A percentile compares a stretch with the other conserved stretches of the same genome.
These are phyloP conservation scores for Penicillium pancosmium DNA, from an alignment of 495 filamentous ascomycete genomes.

Conservation along the genomic window DNA sequence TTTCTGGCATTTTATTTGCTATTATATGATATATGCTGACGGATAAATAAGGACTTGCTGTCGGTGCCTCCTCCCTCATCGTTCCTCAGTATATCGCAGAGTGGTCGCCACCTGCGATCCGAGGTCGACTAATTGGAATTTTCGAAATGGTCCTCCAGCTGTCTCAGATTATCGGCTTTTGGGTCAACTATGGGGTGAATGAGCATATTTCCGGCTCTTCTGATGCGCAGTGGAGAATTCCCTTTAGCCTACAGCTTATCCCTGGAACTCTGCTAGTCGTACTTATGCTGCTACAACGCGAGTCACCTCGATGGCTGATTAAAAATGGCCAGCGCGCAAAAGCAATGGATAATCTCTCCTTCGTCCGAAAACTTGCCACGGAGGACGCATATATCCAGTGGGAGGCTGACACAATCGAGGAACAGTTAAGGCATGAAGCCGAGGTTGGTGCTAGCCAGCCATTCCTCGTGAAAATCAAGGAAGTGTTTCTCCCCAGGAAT, in stretches of 20 bases:
- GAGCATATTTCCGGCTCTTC: slow-evolving; percentile 18
- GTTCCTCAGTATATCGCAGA: slow-evolving; percentile 77
- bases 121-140: slow-evolving; percentile 72
- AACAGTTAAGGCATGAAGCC: not conserved
- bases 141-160: slow-evolving; percentile 68
- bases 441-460: slow-evolving; percentile 47
- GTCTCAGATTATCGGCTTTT: slow-evolving; percentile 65
- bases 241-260: slow-evolving; percentile 24
- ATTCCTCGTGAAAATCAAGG: slow-evolving; percentile 19
- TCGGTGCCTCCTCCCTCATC: slow-evolving; percentile 68
- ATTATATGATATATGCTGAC: slow-evolving; percentile 23
- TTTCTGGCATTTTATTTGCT: too few relatives aligned
- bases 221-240: slow-evolving; percentile 23
- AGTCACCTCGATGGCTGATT: slow-evolving; percentile 64
- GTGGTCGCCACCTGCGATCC: slow-evolving; percentile 71
- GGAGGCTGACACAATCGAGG: slow-evolving; percentile 13
- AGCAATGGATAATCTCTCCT: slow-evolving; percentile 13
- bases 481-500: not conserved
- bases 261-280: slow-evolving; percentile 44
- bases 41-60: slow-evolving; percentile 56
- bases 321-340: slow-evolving; percentile 14
- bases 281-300: slow-evolving; percentile 55
- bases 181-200: slow-evolving; percentile 53
- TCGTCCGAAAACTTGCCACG: slow-evolving; percentile 15
- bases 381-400: slow-evolving; percentile 15